These are phyloP conservation scores for Juglanconis juglandina DNA, from an alignment of 2,329 filamentous ascomycete genomes.

Conservation along the genomic window DNA sequence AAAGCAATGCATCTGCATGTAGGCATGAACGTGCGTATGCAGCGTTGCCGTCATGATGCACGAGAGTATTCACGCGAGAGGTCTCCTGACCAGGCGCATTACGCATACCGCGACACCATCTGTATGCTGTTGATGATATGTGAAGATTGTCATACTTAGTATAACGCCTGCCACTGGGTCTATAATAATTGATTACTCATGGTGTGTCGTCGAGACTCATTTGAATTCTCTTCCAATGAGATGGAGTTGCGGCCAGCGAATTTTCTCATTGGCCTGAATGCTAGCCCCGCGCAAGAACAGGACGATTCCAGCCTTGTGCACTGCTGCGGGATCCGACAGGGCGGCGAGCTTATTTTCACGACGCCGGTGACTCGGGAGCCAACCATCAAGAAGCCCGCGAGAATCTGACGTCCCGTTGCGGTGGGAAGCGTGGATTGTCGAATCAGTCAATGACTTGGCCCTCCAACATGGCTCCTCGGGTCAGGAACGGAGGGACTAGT, in stretches of 20 bases:
- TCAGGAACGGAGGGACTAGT: not conserved
- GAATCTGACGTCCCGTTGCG: not conserved
- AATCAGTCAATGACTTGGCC: conserved; percentile 28
- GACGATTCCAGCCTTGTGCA: conserved; percentile 20
- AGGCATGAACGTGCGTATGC: not conserved
- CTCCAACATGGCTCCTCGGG: conserved; percentile 19
- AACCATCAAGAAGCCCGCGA: conserved; percentile 19
- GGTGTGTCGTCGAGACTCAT: not conserved
- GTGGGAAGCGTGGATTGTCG: conserved; percentile 21
- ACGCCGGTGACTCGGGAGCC: conserved; percentile 16
- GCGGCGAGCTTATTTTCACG: conserved; percentile 18
- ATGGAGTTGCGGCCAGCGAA: not conserved
- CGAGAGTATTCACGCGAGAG: not conserved
- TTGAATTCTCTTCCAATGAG: conserved; percentile 22
- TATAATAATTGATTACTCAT: conserved; percentile 2
- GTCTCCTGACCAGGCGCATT: not conserved
- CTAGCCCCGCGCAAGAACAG: not conserved
- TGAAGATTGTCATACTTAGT: not conserved
- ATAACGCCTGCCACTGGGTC: not conserved
- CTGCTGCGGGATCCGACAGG: conserved; percentile 7
- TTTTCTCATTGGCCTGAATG: conserved; percentile 23
- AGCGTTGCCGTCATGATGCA: not conserved
- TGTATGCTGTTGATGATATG: too few species aligned
- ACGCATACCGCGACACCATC: not conserved
- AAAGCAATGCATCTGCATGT: not conserved